A percentile compares a stretch with the other conserved stretches of the same genome.
These are phyloP conservation scores for Trichoderma koningii DNA, from an alignment of 2,329 filamentous ascomycete species.

Conservation along the genomic window DNA sequence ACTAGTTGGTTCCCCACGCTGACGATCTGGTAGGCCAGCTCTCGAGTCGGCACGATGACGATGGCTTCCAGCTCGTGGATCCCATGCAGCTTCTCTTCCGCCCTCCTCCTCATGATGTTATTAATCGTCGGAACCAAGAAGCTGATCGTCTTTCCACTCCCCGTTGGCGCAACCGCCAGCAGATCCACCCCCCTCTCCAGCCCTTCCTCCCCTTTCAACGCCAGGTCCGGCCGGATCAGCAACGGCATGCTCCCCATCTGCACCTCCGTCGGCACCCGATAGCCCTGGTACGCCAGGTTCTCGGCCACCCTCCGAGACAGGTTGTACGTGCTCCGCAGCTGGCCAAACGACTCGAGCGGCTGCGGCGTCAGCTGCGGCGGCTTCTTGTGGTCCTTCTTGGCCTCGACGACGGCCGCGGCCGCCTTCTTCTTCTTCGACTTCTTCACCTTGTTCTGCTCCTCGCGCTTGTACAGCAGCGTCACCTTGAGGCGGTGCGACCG, in stretches of 20 bases:
- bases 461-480: conserved; percentile 65
- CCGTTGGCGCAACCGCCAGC: conserved; percentile 87
- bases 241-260: conserved; percentile 85
- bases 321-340: conserved; percentile 70
- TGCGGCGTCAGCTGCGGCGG: conserved; percentile 71
- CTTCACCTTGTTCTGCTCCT: conserved; percentile 49
- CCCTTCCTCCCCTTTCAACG: conserved; percentile 46
- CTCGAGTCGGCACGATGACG: conserved; percentile 76
- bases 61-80: conserved; percentile 62
- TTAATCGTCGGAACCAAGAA: conserved; percentile 89
- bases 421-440: conserved; percentile 59
- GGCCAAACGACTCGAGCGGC: conserved; percentile 74
- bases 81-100: conserved; percentile 44
- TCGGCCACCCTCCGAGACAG: conserved; percentile 72
- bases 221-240: conserved; percentile 61
- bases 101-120: conserved; percentile 62
- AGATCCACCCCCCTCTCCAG: conserved; percentile 63
- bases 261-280: conserved; percentile 86
- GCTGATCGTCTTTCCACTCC: conserved; percentile 93
- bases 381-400: conserved; percentile 53
- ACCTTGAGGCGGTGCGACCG: conserved; percentile 84
- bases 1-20: conserved; percentile 85
- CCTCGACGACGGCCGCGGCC: conserved; percentile 39
- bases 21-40: conserved; percentile 76
- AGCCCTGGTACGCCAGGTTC: conserved; percentile 83